These are phyloP conservation scores for Kregervanrija pseudodelftensis DNA, from an alignment of 805 yeast species.

Conservation along the genomic window DNA sequence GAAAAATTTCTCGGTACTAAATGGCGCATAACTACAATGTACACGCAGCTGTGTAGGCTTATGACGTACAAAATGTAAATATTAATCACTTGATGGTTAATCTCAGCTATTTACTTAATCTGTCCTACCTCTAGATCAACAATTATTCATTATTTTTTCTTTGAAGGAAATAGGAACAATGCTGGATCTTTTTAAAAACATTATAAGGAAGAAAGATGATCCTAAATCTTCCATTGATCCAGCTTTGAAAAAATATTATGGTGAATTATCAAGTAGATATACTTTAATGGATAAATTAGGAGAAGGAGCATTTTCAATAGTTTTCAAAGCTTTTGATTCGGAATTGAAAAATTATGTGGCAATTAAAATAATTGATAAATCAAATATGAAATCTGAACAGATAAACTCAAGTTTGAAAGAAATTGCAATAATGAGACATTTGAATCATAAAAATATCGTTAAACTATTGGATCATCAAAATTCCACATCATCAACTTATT, in stretches of 20 bases:
- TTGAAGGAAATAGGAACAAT: conserved; percentile 6
- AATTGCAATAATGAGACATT: conserved; percentile 62
- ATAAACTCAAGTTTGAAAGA: conserved; percentile 58
- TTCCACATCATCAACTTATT: conserved; percentile 35
- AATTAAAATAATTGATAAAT: conserved; percentile 66
- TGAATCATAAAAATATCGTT: conserved; percentile 56
- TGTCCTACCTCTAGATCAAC: background rate
- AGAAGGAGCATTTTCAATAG: conserved; percentile 88
- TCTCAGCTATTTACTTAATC: too few species aligned
- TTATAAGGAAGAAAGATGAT: conserved; percentile 16
- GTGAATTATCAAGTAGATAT: conserved; percentile 24
- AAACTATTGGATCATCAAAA: conserved; percentile 49
- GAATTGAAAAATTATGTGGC: conserved; percentile 46
- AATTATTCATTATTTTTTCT: background rate
- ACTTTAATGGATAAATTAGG: conserved; percentile 38
- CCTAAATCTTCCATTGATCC: conserved; percentile 2
- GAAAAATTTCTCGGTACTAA: background rate
- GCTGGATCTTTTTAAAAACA: conserved; percentile 24
- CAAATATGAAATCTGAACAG: conserved; percentile 43
- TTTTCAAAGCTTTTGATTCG: conserved; percentile 60
- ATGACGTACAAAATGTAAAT: too few species aligned
- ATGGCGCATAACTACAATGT: too few species aligned
- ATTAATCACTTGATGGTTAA: too few species aligned
- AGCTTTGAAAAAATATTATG: conserved; percentile 17
- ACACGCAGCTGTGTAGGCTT: too few species aligned